A percentile compares a stretch with the other conserved stretches of the same genome.
phyloP scores from a whole-genome alignment of 148 eudicot genomes.

The Vaccinium myrtillus region DNA sequence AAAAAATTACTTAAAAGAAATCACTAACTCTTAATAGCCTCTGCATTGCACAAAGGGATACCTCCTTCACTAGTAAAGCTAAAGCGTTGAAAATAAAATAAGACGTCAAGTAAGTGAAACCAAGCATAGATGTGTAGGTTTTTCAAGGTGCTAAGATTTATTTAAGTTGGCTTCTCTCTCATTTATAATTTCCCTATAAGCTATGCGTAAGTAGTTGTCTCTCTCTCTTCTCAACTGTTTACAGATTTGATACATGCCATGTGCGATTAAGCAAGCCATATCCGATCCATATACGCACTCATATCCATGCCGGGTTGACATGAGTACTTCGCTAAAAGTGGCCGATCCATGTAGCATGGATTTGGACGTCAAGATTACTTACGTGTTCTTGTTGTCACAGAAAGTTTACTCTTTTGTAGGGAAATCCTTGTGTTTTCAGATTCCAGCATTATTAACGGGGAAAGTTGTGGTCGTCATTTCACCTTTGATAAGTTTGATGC shows the following conservation, averaged over 20 bases:
- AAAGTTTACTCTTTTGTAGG: constrained; percentile 45
- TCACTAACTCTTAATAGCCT: background rate
- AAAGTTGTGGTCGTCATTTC: constrained; percentile 91
- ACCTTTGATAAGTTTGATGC: constrained; percentile 96
- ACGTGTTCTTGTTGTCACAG: background rate
- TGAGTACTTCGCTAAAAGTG: background rate
- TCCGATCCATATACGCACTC: background rate
- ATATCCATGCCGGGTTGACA: background rate
- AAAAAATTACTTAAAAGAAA: background rate
- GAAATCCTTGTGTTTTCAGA: constrained; percentile 89
- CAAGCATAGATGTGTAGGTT: background rate
- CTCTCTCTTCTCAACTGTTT: background rate
- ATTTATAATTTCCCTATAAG: background rate
- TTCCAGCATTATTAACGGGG: constrained; percentile 86
- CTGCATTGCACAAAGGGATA: background rate
- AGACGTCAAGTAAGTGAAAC: background rate
- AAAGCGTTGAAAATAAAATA: background rate
- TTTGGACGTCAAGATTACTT: background rate
- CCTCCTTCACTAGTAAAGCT: background rate
- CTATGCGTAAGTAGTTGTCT: background rate
- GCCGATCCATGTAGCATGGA: background rate
- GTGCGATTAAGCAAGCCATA: background rate
- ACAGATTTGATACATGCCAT: background rate
- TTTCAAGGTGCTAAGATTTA: background rate
- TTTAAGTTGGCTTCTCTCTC: background rate